Evolutionary conservation across 2,329 filamentous ascomycete species (phyloP), one percentile per base, ranked within the genome.

Genomic region (Cladobotryum mycophilum): DNA sequence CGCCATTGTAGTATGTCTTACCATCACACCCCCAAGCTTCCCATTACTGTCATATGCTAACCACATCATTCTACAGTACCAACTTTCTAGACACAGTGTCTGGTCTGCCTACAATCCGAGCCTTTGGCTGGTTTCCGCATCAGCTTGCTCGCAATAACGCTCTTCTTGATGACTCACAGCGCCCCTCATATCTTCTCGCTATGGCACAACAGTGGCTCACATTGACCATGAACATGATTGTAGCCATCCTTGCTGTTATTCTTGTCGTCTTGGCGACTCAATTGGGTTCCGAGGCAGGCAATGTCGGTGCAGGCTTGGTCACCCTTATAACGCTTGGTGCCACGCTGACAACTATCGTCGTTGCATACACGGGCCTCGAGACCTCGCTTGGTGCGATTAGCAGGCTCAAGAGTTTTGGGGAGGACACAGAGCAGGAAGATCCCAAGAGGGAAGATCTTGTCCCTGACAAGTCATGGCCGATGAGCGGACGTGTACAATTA

Each of bases 1-100:
- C 75, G 1, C 80, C 80, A 0, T 14, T 64, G 2, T 64, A 65
- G 25, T 30, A 30, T 30, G 25, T 30, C 6, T 8, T 30, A 30
- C 6, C 2, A 11, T 30, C 8, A 7, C 25, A 30, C 25, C 6
- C 9, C 25, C 9, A 7, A 30, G 25, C 25, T 11, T 11, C 9
- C 9, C 25, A 7, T 30, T 30, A 11, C 25, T 11, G 25, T 30
- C 25, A 11, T 30, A 30, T 30, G 6, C 25, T 30, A 30, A 30
- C 9, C 25, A 30, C 9, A 30, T 30, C 25, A 30, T 30, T 38
- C 30, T 22, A 15, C 18, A 49, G 47, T 17, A 49, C 40, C 18
- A 25, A 49, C 37, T 54, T 56, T 41, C 42, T 47, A 12, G 54
- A 56, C 17, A 54, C 49, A 4, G 36, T 48, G n/a, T 35, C 49